These are phyloP conservation scores for Sporothrix sp. DNA, from an alignment of 2,329 filamentous ascomycete genomes.

Conservation along the genomic window DNA sequence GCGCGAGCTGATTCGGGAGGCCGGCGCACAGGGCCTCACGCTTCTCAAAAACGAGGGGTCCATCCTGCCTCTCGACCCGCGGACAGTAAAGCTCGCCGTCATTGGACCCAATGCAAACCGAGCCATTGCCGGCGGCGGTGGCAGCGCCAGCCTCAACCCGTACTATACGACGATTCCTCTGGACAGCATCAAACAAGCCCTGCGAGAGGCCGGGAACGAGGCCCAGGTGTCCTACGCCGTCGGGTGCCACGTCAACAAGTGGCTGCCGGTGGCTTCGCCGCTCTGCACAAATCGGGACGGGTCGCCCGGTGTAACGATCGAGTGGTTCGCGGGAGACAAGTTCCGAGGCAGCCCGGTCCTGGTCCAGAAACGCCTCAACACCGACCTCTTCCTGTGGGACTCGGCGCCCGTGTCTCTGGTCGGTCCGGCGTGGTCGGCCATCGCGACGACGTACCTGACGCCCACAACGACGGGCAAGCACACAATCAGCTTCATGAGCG, in stretches of 20 bases:
- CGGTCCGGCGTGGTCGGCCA: slow-evolving; percentile 54
- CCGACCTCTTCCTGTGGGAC: slow-evolving; percentile 62
- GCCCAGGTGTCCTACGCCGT: slow-evolving; percentile 51
- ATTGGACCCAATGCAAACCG: slow-evolving; percentile 60
- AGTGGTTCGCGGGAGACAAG: slow-evolving; percentile 55
- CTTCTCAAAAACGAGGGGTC: slow-evolving; percentile 53
- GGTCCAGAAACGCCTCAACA: slow-evolving; percentile 50
- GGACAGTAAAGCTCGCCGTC: slow-evolving; percentile 50
- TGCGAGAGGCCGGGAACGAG: slow-evolving; percentile 32
- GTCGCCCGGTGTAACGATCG: slow-evolving; percentile 50
- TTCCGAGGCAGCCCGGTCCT: slow-evolving; percentile 49
- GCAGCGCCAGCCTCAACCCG: slow-evolving; percentile 57
- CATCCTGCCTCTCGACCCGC: slow-evolving; percentile 48
- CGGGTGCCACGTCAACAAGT: slow-evolving; percentile 55
- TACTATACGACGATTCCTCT: slow-evolving; percentile 58
- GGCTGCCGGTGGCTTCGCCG: slow-evolving; percentile 52
- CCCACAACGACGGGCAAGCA: slow-evolving; percentile 51
- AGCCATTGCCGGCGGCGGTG: slow-evolving; percentile 57
- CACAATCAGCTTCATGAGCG: slow-evolving; percentile 58
- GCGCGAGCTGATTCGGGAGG: slow-evolving; percentile 48
- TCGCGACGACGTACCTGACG: slow-evolving; percentile 50
- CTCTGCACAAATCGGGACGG: slow-evolving; percentile 48
- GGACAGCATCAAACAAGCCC: slow-evolving; percentile 48
- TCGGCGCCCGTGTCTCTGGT: slow-evolving; percentile 52
- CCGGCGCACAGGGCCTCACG: slow-evolving; percentile 52